Evolutionary conservation across 257 asterid genomes (phyloP), one percentile per base, ranked within the genome.

Genomic region (Solanum lycopersicoides): DNA sequence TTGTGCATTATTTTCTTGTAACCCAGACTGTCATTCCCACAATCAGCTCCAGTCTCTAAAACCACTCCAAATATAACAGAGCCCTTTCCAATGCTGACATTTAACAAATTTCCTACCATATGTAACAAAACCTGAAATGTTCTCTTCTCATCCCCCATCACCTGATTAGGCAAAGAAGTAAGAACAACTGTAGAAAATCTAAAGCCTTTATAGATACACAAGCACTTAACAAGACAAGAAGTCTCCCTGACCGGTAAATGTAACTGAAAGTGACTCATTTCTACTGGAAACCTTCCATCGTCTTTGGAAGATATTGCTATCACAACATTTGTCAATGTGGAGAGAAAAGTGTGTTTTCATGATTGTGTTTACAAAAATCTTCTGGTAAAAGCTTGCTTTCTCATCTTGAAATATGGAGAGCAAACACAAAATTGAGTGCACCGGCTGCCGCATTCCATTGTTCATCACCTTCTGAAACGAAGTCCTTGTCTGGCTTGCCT

Each of bases 401-500:
- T 83, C 85, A 47, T 90, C 89, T 69, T 84, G 89, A 85, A 85
- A 84, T 11, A 91, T n/a, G 69, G 90, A 90, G 28, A 90, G 87
- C 59, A 91, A 73, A 14, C 91, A 88, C 71, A 90, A 82, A 69
- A 90, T 89, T 2, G 91, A 90, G 72, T 90, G 92, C 91, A 91
- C 71, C 1, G 88, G 92, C 83, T 86, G 83, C 89, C 93, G 84
- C 93, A 91, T 90, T 74, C 93, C 93, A 75, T 89, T 90, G 89
- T 89, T 89, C 93, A 88, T 91, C 76, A 91, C 93, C 85, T 84
- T 91, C 63, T 90, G 92, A 79, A 91, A 91, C 12, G 88, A 87
- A 87, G 85, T 83, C 83, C 91, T 90, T 42, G 92, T 89, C 37
- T 90, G 83, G 87, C 92, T 90, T 59, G 93, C 93, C 89, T 86